Conservation (phyloP, 805 yeast genomes). For the Pichia nanzhaoensis region DNA sequence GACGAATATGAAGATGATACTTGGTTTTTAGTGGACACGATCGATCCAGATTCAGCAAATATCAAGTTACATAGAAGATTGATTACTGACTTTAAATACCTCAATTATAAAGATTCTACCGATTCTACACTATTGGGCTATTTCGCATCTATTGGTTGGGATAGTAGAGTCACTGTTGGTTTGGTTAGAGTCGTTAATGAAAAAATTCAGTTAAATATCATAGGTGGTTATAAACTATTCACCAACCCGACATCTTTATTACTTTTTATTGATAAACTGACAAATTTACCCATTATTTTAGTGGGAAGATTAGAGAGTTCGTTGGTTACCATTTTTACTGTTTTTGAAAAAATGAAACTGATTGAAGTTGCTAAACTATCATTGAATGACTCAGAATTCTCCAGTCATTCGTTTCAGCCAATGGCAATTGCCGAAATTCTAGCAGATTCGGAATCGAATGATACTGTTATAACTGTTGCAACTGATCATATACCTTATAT, state of each 20-base stretch:
- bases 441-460: neutral
- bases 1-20: neutral
- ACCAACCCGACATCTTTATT: slow-evolving; percentile 50
- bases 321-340: slow-evolving; percentile 39
- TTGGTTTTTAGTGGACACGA: neutral
- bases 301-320: slow-evolving; percentile 58
- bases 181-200: slow-evolving; percentile 1
- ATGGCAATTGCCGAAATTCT: slow-evolving; percentile 33
- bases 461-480: slow-evolving; percentile 45
- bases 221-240: slow-evolving; percentile 31
- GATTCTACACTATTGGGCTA: slow-evolving; percentile 22
- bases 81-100: slow-evolving; percentile 18
- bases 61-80: slow-evolving; percentile 28
- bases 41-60: neutral
- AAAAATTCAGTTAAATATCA: slow-evolving; percentile 12
- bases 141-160: slow-evolving; percentile 57
- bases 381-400: slow-evolving; percentile 67
- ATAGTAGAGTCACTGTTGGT: slow-evolving; percentile 37
- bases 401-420: slow-evolving; percentile 57
- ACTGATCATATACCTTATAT: slow-evolving; percentile 77
- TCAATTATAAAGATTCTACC: slow-evolving; percentile 6
- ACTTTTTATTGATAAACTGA: slow-evolving; percentile 16
- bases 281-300: slow-evolving; percentile 35
- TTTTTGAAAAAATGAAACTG: slow-evolving; percentile 16
- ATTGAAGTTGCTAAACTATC: slow-evolving; percentile 43